Base-by-base conservation (phyloP, 345 rosid species). In the Heritiera littoralis region DNA sequence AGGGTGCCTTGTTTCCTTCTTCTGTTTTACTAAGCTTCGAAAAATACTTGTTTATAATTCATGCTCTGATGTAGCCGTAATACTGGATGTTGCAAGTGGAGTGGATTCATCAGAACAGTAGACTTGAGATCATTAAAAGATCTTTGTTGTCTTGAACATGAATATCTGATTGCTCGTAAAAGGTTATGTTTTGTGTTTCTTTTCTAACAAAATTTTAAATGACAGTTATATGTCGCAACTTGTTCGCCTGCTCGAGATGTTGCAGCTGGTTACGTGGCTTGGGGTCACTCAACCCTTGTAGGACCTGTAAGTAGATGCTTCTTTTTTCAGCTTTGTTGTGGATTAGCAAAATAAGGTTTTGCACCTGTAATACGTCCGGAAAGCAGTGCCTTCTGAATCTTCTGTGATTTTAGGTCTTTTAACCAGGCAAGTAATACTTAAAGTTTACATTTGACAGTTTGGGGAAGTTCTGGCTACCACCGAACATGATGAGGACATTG, bases 271-370 rank as follows among this genome's bases (percentile, higher is more conserved):
- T 95, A 92, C 81, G 89, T 92, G 71, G 95, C 98, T 56, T 95
- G 99, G 99, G 99, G 99, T 12, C 99, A 96, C 82, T 96, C 99
- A 60, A 94, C 97, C 66, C 92, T 94, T 54, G 88, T 94, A 23
- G 99, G 94, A 85, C 97, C 94, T 4, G 94, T 92, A 78, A 90
- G 97, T 86, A 38, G 72, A 82, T 82, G 20, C 43, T 6, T 23
- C 61, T 4, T n/a, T 61, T 45, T 45, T 66, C 13, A n/a, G 52
- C 8, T 63, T 49, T 59, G 30, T 74, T 17, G 14, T 49, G 68
- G 13, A 18, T 71, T 9, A 23, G 41, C 48, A 9, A 49, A 54
- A 45, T 0, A 0, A 49, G 68, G 60, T 17, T 77, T 17, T 17
- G 32, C 18, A 45, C 40, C 40, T 51, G 49, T 61, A 48, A 41